Evolutionary conservation across 2,329 filamentous ascomycete genomes (phyloP).

Genomic region (Fusarium verticillioides): DNA sequence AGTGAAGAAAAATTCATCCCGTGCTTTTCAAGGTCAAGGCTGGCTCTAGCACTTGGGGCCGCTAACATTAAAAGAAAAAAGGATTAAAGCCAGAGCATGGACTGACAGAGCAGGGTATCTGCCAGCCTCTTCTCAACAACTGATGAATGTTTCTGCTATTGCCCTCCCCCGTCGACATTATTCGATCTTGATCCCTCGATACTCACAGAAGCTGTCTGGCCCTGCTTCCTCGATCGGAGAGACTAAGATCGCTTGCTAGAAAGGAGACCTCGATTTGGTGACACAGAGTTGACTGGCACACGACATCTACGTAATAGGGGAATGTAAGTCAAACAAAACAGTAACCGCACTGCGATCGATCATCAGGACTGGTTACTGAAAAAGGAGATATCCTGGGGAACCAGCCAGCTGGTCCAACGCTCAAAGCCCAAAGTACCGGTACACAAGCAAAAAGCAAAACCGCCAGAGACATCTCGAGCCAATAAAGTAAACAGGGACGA

Average conservation of each 20-base stretch:
- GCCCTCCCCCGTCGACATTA: background rate
- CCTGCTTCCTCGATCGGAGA: background rate
- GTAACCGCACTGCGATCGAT: constrained; percentile 5
- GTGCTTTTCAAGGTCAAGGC: constrained; percentile 12
- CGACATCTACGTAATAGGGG: constrained; percentile 19
- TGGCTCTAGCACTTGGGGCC: constrained; percentile 10
- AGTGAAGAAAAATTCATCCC: constrained; percentile 13
- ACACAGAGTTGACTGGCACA: constrained; percentile 6
- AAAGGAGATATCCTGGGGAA: constrained; percentile 23
- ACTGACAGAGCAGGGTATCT: background rate
- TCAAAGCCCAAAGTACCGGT: constrained; percentile 18
- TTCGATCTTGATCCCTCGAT: background rate
- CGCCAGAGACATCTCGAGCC: constrained; percentile 27
- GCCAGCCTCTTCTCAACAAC: constrained; percentile 7
- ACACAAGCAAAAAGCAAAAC: constrained; percentile 19
- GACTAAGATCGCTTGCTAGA: constrained; percentile 1
- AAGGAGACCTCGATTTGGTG: constrained; percentile 7
- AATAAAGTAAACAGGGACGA: constrained; percentile 21
- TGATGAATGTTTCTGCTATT: background rate
- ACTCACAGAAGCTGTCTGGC: background rate
- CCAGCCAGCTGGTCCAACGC: background rate
- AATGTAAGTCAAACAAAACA: background rate
- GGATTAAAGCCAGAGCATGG: background rate
- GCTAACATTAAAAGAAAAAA: background rate
- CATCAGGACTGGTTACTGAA: constrained; percentile 4